Evolutionary conservation across 306 rosid species (phyloP).

Genomic region (Casuarina cunninghamiana): DNA sequence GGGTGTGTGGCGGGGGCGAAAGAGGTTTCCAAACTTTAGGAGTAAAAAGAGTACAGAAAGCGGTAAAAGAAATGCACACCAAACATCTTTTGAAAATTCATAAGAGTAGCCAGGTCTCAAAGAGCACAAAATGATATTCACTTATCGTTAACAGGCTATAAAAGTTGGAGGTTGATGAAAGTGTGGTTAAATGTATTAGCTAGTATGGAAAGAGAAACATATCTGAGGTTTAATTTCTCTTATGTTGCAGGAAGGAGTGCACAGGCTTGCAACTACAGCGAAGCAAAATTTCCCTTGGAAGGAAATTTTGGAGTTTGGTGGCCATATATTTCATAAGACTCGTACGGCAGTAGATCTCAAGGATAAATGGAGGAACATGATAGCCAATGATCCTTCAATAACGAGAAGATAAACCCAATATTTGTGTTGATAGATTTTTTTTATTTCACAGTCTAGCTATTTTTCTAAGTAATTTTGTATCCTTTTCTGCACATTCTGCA

Average conservation of each 20-base stretch:
- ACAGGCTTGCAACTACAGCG: slow-evolving; percentile 9
- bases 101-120: not conserved
- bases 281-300: slow-evolving; percentile 41
- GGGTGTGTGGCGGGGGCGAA: too few relatives aligned
- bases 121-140: not conserved
- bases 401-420: not conserved
- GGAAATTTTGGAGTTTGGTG: slow-evolving; percentile 46
- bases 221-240: not conserved
- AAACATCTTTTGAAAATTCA: not conserved
- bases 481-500: not conserved
- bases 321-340: slow-evolving; percentile 29
- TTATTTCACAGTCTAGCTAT: slow-evolving; percentile 3
- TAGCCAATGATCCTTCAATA: slow-evolving; percentile 12
- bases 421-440: not conserved
- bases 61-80: not conserved
- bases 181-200: too few relatives aligned
- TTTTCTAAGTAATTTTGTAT: not conserved
- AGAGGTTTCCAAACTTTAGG: not conserved
- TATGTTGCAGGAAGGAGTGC: slow-evolving; percentile 23
- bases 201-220: not conserved
- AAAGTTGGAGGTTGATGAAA: not conserved
- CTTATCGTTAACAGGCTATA: not conserved
- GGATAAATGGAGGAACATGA: slow-evolving; percentile 72
- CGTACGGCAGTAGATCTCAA: slow-evolving; percentile 54
- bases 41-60: not conserved